A percentile compares a stretch with the other conserved stretches of the same genome.
Conservation (phyloP, 768 basidiomycete species). For the Jaapia argillacea region DNA sequence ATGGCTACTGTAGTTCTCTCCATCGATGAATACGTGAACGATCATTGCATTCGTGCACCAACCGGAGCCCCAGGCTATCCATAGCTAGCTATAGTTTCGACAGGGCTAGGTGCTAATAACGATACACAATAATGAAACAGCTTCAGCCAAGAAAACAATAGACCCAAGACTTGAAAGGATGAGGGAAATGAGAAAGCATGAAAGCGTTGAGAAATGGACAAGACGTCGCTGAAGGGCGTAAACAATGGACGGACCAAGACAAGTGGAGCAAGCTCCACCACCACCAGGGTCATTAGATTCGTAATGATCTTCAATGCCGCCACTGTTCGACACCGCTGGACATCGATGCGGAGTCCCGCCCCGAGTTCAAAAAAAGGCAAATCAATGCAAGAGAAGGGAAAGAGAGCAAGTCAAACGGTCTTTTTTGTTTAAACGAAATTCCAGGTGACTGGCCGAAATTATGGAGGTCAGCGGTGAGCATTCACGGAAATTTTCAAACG, state of each 20-base stretch:
- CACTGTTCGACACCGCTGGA: constrained; percentile 11
- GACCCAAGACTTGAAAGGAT: constrained; percentile 4
- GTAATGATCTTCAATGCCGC: constrained; percentile 14
- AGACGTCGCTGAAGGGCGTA: neutral
- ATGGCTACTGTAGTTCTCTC: too few species aligned
- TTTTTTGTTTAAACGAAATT: constrained; percentile 4
- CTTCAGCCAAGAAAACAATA: too few species aligned
- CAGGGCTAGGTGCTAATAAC: too few species aligned
- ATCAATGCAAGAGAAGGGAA: constrained; percentile 9
- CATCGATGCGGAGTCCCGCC: constrained; percentile 9
- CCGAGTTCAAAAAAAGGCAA: constrained; percentile 5
- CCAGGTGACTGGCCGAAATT: constrained; percentile 11
- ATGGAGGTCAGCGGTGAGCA: too few species aligned
- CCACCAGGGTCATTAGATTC: constrained; percentile 37
- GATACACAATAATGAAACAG: constrained; percentile 2
- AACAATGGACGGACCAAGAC: neutral
- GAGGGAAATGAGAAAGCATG: too few species aligned
- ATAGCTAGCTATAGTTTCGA: constrained; percentile 1
- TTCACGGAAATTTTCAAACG: too few species aligned
- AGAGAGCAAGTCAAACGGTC: constrained; percentile 2
- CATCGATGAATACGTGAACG: too few species aligned
- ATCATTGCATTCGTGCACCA: too few species aligned
- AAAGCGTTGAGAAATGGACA: constrained; percentile 8
- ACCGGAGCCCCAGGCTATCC: too few species aligned
- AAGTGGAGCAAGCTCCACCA: constrained; percentile 16